These are phyloP conservation scores for Furcasterigmium furcatum DNA, from an alignment of 2,329 filamentous ascomycete species.

Conservation along the genomic window DNA sequence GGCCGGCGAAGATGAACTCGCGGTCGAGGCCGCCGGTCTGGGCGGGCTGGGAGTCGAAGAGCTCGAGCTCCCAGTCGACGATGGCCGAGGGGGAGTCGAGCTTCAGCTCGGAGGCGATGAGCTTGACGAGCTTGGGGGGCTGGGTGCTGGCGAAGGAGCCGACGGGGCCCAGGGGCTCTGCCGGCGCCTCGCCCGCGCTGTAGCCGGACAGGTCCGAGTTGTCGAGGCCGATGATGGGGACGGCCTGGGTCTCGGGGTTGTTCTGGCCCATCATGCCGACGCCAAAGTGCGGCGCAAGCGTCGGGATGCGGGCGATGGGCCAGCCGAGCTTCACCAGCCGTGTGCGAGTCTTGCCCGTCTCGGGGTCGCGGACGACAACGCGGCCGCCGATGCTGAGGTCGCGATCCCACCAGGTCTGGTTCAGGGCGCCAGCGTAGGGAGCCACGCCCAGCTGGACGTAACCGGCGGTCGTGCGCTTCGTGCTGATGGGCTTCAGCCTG, in stretches of 20 bases:
- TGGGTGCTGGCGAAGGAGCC: constrained; percentile 80
- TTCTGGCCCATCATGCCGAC: constrained; percentile 62
- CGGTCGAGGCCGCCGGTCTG: constrained; percentile 80
- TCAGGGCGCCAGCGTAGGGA: constrained; percentile 85
- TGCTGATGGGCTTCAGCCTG: constrained; percentile 86
- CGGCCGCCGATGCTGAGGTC: constrained; percentile 88
- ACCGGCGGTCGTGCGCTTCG: constrained; percentile 77
- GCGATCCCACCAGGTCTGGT: constrained; percentile 94
- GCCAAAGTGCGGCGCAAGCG: constrained; percentile 91
- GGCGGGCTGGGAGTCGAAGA: constrained; percentile 87
- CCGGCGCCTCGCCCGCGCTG: constrained; percentile 20
- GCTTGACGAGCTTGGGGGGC: constrained; percentile 77
- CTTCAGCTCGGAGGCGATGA: constrained; percentile 76
- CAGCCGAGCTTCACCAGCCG: constrained; percentile 89
- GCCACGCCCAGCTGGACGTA: constrained; percentile 89
- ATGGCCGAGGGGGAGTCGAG: constrained; percentile 72
- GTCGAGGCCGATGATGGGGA: constrained; percentile 89
- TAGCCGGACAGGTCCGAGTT: constrained; percentile 53
- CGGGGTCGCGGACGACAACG: constrained; percentile 74
- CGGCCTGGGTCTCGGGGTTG: constrained; percentile 90
- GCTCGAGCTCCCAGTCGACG: constrained; percentile 94
- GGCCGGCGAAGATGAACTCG: constrained; percentile 91
- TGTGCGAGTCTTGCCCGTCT: constrained; percentile 70
- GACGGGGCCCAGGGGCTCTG: constrained; percentile 51
- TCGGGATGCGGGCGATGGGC: constrained; percentile 91